Evolutionary conservation across 352 stramenopile species (phyloP).

Genomic region (Aphanomyces invadans): DNA sequence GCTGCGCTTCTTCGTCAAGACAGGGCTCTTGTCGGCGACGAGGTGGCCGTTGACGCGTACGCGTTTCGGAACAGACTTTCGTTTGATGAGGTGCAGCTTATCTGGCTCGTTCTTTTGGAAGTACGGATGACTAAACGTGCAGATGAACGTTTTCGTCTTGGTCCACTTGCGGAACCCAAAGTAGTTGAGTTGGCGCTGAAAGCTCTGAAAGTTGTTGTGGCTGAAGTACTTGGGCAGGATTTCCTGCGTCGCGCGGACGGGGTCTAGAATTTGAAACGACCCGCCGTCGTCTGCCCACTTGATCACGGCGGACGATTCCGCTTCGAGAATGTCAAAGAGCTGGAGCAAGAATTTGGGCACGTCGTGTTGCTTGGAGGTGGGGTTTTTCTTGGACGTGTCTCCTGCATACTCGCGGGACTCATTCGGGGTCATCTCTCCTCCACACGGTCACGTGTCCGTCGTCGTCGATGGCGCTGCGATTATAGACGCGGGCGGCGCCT

Average conservation of each 20-base stretch:
- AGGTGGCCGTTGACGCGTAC: constrained; percentile 22
- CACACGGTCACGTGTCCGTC: no score
- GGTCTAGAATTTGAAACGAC: constrained; percentile 45
- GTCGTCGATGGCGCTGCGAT: no score
- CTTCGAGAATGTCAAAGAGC: constrained; percentile 48
- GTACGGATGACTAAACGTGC: constrained; percentile 77
- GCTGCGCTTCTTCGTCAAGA: background rate
- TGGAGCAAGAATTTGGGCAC: constrained; percentile 48
- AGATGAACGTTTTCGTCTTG: constrained; percentile 72
- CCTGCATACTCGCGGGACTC: background rate
- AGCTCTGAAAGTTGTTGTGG: constrained; percentile 81
- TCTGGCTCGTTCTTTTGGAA: constrained; percentile 68
- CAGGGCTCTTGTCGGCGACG: background rate
- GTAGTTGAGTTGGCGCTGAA: constrained; percentile 85
- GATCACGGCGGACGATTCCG: constrained; percentile 42
- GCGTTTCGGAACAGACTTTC: constrained; percentile 63
- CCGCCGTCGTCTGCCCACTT: constrained; percentile 42
- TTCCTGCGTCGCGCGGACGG: constrained; percentile 43
- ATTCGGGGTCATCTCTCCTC: constrained; percentile 5
- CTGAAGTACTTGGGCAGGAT: constrained; percentile 87
- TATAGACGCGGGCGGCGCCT: no score
- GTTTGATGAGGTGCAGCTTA: constrained; percentile 67
- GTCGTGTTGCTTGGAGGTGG: constrained; percentile 31
- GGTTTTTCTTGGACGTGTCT: background rate
- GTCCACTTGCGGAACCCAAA: constrained; percentile 68